Evolutionary conservation across 306 rosid species (phyloP).

Genomic region (Erythrophleum fordii): DNA sequence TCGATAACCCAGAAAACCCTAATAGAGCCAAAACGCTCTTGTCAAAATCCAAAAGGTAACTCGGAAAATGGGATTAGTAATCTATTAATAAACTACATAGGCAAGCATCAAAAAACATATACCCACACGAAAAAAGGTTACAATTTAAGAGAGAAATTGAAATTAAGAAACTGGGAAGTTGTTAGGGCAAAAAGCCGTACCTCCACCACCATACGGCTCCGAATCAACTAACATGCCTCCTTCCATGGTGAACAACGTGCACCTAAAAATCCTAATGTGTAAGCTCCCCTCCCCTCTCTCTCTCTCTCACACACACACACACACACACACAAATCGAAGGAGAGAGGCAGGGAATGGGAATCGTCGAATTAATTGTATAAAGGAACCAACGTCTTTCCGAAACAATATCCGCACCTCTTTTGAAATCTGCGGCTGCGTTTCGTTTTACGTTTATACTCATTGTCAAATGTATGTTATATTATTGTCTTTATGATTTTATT

Average conservation of each 20-base stretch:
- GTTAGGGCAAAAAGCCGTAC: conserved; percentile 42
- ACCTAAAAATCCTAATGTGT: conserved; percentile 24
- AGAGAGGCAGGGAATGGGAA: conserved; percentile 38
- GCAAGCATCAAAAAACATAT: not conserved
- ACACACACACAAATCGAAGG: not conserved
- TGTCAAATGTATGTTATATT: no score
- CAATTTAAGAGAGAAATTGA: not conserved
- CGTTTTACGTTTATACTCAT: no score
- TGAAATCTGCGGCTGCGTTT: conserved; percentile 11
- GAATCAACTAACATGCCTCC: conserved; percentile 37
- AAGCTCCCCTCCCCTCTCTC: not conserved
- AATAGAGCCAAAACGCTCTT: not conserved
- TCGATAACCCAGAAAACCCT: conserved; percentile 29
- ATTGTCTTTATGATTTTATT: no score
- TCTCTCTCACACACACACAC: not conserved
- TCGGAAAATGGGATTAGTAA: not conserved
- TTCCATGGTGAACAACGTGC: conserved; percentile 53
- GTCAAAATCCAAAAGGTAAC: conserved; percentile 7
- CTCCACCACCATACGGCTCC: conserved; percentile 38
- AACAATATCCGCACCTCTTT: conserved; percentile 58
- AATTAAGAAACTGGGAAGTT: conserved; percentile 14
- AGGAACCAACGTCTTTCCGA: conserved; percentile 57
- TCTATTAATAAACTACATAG: not conserved
- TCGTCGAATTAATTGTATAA: not conserved
- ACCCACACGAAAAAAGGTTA: not conserved